Evolutionary conservation across 441 rosid species (phyloP).

Genomic region (Melastoma candidum): DNA sequence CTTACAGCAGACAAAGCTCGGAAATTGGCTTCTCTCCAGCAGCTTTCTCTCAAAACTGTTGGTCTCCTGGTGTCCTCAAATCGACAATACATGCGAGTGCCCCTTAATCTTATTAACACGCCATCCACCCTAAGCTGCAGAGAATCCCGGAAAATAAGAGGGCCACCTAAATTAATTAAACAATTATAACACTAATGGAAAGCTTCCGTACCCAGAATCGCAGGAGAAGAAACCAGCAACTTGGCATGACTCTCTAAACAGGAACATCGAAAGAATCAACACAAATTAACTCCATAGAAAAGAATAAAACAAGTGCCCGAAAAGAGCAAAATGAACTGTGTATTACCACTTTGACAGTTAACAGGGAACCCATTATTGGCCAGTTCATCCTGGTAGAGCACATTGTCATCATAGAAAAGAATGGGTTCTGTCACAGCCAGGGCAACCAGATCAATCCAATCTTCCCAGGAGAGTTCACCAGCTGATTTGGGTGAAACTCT

Average conservation of each 20-base stretch:
- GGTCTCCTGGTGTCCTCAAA: conserved; percentile 41
- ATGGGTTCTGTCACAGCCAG: conserved; percentile 85
- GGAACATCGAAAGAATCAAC: conserved; percentile 10
- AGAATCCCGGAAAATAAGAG: neutral
- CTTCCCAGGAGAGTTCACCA: conserved; percentile 55
- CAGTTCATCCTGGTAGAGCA: conserved; percentile 94
- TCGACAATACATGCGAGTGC: conserved; percentile 71
- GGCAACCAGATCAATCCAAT: conserved; percentile 61
- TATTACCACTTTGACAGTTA: conserved; percentile 95
- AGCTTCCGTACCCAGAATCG: conserved; percentile 82
- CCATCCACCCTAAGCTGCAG: conserved; percentile 96
- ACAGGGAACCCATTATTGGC: conserved; percentile 93
- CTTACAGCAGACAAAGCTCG: conserved; percentile 63
- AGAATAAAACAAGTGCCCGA: conserved; percentile 4
- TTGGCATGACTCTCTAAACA: conserved; percentile 94
- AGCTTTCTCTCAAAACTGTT: conserved; percentile 67
- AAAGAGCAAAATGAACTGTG: neutral
- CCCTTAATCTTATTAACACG: conserved; percentile 88
- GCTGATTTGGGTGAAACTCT: conserved; percentile 19
- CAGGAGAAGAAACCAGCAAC: conserved; percentile 91
- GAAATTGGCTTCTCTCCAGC: conserved; percentile 90
- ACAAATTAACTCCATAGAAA: neutral
- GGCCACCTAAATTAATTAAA: neutral
- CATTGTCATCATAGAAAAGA: conserved; percentile 94
- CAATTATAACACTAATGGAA: conserved; percentile 6